Conservation (phyloP, 306 rosid species). For the apple (Malus domestica) region DNA sequence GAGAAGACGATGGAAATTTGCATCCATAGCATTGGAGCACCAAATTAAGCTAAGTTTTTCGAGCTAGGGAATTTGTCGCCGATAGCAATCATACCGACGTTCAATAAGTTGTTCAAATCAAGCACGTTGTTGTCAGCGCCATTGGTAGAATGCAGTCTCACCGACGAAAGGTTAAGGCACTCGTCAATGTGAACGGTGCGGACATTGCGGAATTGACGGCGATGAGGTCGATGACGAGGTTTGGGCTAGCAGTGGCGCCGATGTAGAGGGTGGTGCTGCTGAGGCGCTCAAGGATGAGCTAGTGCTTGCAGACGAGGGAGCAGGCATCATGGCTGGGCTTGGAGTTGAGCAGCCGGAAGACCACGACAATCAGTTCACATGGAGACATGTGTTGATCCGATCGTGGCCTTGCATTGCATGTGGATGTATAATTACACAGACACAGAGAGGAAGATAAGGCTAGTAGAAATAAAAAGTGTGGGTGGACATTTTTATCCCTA, state of each 20-base stretch:
- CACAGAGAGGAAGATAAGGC: too few species aligned
- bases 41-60: conserved; percentile 73
- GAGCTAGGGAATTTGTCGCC: conserved; percentile 70
- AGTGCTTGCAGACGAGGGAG: conserved; percentile 81
- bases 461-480: too few species aligned
- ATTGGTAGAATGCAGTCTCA: conserved; percentile 22
- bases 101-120: conserved; percentile 55
- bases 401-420: too few species aligned
- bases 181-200: conserved; percentile 60
- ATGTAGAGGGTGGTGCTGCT: conserved; percentile 62
- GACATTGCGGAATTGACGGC: conserved; percentile 56
- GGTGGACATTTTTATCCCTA: too few species aligned
- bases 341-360: conserved; percentile 17
- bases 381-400: too few species aligned
- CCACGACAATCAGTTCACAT: too few species aligned
- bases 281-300: conserved; percentile 79
- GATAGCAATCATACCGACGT: conserved; percentile 55
- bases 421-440: too few species aligned
- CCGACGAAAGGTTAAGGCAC: conserved; percentile 46
- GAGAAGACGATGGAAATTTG: too few species aligned
- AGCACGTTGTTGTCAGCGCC: conserved; percentile 32
- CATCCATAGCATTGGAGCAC: conserved; percentile 36
- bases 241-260: conserved; percentile 68
- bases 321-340: conserved; percentile 65
- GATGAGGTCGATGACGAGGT: conserved; percentile 48